phyloP scores from a whole-genome alignment of 2,329 filamentous ascomycete genomes.

The Penicillium thymicola region DNA sequence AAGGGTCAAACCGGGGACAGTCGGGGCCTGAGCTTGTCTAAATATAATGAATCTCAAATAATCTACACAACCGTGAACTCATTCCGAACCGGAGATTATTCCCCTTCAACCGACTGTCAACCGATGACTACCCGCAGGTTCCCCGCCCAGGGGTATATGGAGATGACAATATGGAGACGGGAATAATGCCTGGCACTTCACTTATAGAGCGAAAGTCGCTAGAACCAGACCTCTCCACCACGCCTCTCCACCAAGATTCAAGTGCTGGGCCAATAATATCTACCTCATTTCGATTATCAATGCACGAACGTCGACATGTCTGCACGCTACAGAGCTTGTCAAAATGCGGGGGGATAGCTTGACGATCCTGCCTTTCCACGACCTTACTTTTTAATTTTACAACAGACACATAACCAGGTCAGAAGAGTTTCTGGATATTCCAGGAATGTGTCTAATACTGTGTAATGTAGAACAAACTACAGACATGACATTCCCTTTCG shows the following conservation, averaged over 20 bases:
- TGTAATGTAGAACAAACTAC: background rate
- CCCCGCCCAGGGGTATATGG: background rate
- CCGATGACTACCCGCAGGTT: background rate
- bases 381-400: background rate
- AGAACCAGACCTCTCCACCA: background rate
- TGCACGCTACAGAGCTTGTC: conserved; percentile 8
- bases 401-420: background rate
- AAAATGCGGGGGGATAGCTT: conserved; percentile 11
- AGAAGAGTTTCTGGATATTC: background rate
- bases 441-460: background rate
- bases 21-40: conserved; percentile 11
- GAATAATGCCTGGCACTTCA: background rate
- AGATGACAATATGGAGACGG: background rate
- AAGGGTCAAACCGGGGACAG: background rate
- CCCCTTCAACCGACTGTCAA: conserved; percentile 5
- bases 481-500: background rate
- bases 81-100: conserved; percentile 4
- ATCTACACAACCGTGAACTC: background rate
- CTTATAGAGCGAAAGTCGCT: background rate
- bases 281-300: conserved; percentile 4
- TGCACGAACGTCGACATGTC: background rate
- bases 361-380: background rate
- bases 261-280: conserved; percentile 10
- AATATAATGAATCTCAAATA: conserved; percentile 6
- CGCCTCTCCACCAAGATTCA: background rate